phyloP scores from a whole-genome alignment of 805 yeast species.

The Saccharomycopsis sp. region DNA sequence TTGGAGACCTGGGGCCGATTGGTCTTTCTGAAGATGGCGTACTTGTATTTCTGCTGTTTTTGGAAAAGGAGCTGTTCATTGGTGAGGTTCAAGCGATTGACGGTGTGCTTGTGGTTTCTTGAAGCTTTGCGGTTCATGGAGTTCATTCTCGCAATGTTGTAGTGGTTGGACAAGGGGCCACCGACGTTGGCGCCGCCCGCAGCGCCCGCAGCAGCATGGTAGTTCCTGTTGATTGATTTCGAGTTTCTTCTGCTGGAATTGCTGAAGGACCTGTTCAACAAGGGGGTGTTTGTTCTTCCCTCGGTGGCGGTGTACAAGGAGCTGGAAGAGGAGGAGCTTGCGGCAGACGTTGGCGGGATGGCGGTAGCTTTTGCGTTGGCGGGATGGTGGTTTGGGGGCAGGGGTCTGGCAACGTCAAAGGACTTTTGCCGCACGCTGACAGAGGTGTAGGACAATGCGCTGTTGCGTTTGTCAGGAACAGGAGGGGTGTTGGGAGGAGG shows the following conservation, averaged over 20 bases:
- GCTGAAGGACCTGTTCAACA: too few species aligned
- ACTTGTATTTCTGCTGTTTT: conserved; percentile 7
- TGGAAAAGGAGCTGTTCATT: neutral
- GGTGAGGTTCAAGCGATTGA: neutral
- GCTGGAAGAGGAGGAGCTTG: neutral
- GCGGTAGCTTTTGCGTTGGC: neutral
- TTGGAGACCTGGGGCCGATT: neutral
- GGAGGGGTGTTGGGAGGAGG: neutral
- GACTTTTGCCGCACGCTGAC: conserved; percentile 19
- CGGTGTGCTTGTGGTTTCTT: conserved; percentile 4
- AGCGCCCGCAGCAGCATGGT: too few species aligned
- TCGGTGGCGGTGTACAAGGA: conserved; percentile 7
- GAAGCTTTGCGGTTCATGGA: conserved; percentile 1
- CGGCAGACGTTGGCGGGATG: neutral
- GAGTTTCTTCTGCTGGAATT: too few species aligned
- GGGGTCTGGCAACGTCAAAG: conserved; percentile 8
- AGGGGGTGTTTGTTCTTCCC: too few species aligned
- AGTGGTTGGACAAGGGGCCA: too few species aligned
- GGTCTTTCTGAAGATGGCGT: conserved; percentile 6
- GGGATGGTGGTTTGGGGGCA: neutral
- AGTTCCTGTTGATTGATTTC: too few species aligned
- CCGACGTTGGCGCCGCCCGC: too few species aligned
- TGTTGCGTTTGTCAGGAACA: conserved; percentile 5
- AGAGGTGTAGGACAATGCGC: conserved; percentile 13
- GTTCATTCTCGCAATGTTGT: neutral